Percentiles rank a stretch among this genome's conserved stretches.
phyloP scores from a whole-genome alignment of 257 asterid genomes.

The Gentiana dahurica region DNA sequence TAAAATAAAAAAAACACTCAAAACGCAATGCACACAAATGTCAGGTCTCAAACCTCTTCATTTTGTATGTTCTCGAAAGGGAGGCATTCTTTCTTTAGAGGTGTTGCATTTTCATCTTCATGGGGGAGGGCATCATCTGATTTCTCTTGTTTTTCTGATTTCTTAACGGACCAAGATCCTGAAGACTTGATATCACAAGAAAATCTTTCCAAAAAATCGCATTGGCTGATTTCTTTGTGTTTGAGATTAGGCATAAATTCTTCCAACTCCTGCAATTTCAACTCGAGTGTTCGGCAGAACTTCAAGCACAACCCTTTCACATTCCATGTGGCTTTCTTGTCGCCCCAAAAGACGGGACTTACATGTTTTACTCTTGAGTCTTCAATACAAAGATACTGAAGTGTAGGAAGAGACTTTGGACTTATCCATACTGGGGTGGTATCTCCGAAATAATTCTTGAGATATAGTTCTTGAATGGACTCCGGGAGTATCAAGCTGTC shows the following conservation, averaged over 20 bases:
- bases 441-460: conserved; percentile 15
- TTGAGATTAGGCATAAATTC: conserved; percentile 7
- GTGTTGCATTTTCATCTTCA: conserved; percentile 1
- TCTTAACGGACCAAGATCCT: conserved; percentile 10
- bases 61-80: too few relatives aligned
- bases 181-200: conserved; percentile 9
- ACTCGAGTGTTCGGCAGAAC: conserved; percentile 13
- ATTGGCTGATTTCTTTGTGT: conserved; percentile 18
- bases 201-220: conserved; percentile 4
- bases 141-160: background rate
- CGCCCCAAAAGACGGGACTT: conserved; percentile 8
- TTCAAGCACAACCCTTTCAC: conserved; percentile 21
- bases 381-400: conserved; percentile 25
- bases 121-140: conserved; percentile 1
- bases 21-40: background rate
- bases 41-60: background rate
- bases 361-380: conserved; percentile 9
- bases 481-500: conserved; percentile 11
- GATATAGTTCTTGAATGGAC: conserved; percentile 12
- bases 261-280: conserved; percentile 9
- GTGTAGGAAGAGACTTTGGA: conserved; percentile 14
- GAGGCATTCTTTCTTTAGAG: background rate
- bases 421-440: conserved; percentile 20
- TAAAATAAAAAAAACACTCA: too few relatives aligned
- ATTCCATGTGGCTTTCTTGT: conserved; percentile 5